Conservation (phyloP, 176 grass and related monocot genomes). For the Pontederia crassipes region DNA sequence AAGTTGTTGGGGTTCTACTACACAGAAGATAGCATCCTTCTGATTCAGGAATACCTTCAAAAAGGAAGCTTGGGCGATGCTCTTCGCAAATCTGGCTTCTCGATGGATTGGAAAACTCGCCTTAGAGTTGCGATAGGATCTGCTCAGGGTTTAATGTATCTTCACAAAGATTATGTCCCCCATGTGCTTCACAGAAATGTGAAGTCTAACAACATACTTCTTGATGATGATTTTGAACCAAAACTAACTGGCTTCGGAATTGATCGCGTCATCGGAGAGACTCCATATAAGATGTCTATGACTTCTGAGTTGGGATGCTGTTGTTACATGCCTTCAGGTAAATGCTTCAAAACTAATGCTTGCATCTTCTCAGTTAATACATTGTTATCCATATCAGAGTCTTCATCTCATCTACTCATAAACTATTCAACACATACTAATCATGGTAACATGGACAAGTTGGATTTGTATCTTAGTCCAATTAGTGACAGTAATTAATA, state of each 20-base stretch:
- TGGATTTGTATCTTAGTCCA: too few species aligned
- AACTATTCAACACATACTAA: not conserved
- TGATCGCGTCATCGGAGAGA: slow-evolving; percentile 40
- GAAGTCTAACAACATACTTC: slow-evolving; percentile 61
- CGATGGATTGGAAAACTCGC: slow-evolving; percentile 29
- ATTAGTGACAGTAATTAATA: not conserved
- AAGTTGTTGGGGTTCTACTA: slow-evolving; percentile 64
- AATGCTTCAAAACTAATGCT: not conserved
- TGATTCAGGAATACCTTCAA: slow-evolving; percentile 46
- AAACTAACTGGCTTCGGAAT: slow-evolving; percentile 41
- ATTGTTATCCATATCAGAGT: not conserved
- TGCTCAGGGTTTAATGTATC: slow-evolving; percentile 44
- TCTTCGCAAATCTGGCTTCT: slow-evolving; percentile 27
- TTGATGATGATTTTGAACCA: slow-evolving; percentile 46
- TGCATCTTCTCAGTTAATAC: not conserved
- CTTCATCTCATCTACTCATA: not conserved
- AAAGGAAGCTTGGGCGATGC: slow-evolving; percentile 47
- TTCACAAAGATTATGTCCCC: slow-evolving; percentile 45
- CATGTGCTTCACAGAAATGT: slow-evolving; percentile 46
- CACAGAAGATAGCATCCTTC: slow-evolving; percentile 23
- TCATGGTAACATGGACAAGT: not conserved
- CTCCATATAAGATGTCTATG: slow-evolving; percentile 26
- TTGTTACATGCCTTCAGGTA: slow-evolving; percentile 62
- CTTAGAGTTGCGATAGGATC: slow-evolving; percentile 45
- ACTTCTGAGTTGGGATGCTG: slow-evolving; percentile 31